Evolutionary conservation across 345 rosid species (phyloP), one percentile per base, ranked within the genome.

Genomic region (Limnanthes douglasii): DNA sequence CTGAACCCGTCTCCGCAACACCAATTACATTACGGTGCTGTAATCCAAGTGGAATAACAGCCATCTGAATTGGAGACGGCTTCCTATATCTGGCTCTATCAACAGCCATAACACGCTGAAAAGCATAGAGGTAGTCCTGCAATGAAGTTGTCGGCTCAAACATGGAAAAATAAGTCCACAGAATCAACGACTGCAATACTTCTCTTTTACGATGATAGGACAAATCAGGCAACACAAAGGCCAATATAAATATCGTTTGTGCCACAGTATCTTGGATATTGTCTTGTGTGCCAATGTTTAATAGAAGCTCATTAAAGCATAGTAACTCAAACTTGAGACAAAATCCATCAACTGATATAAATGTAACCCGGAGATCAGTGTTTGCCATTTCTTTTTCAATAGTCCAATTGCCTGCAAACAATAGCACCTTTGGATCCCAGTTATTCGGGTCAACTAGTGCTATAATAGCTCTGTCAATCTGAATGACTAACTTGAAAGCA

Each of bases 101-200:
- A n/a, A n/a, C n/a, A n/a, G n/a, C 80, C 56, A 76, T 35, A 42
- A 71, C 48, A 26, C 54, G 41, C 37, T 65, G 75, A 48, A 68
- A 81, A 46, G 94, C 75, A 57, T 64, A 62, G 25, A 81, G 65
- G 54, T 76, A 81, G 36, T 81, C 88, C 51, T 71, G 73, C 49
- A 70, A 71, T 36, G 64, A 59, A 41, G 75, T 50, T 19, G 75
- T 72, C 33, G 69, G 67, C 63, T 68, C 81, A 68, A 59, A 68
- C 17, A 45, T 19, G 50, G 81, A 36, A 51, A 81, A 81, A 57
- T 64, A 71, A 26, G 59, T 61, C 84, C 80, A 81, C 18, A 54
- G 52, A 36, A 43, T 36, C 50, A 81, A 62, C 26, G 78, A 70
- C 42, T 68, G 60, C 62, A 81, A 47, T 27, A 69, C 43, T 41